Conservation (phyloP, 108 stramenopile species). For the Pseudonitzschia delicatissima region DNA sequence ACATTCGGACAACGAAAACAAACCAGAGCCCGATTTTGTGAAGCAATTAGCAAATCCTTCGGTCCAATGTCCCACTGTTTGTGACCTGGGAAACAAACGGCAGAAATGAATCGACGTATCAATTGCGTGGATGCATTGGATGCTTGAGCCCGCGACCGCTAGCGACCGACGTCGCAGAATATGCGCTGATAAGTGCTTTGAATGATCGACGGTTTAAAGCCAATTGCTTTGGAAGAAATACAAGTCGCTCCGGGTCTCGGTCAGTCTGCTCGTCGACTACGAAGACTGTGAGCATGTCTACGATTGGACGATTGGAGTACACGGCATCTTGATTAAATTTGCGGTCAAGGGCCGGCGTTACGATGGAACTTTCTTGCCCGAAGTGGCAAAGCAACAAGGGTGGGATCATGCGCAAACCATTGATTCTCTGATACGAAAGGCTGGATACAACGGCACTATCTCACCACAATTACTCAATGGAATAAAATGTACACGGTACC, state of each 20-base stretch:
- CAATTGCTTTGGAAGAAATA: slow-evolving; percentile 53
- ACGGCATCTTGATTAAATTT: slow-evolving; percentile 76
- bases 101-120: slow-evolving; percentile 23
- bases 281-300: slow-evolving; percentile 54
- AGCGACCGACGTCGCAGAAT: slow-evolving; percentile 50
- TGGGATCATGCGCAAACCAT: slow-evolving; percentile 61
- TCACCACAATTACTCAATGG: slow-evolving; percentile 28
- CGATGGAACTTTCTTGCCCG: slow-evolving; percentile 71
- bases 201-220: slow-evolving; percentile 67
- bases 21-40: slow-evolving; percentile 19
- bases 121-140: slow-evolving; percentile 80
- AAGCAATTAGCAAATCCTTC: slow-evolving; percentile 29
- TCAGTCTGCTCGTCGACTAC: slow-evolving; percentile 69
- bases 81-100: slow-evolving; percentile 70
- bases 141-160: slow-evolving; percentile 51
- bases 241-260: slow-evolving; percentile 56
- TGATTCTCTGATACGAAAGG: slow-evolving; percentile 58
- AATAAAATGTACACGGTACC: slow-evolving; percentile 71
- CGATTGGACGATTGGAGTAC: slow-evolving; percentile 78
- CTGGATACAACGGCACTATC: slow-evolving; percentile 59
- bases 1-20: neutral
- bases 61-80: slow-evolving; percentile 67
- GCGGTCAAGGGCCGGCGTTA: slow-evolving; percentile 12
- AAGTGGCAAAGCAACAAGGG: slow-evolving; percentile 68
- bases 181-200: slow-evolving; percentile 61